phyloP scores from a whole-genome alignment of 1,139 yeast species.

The Suhomyces kunorum region DNA sequence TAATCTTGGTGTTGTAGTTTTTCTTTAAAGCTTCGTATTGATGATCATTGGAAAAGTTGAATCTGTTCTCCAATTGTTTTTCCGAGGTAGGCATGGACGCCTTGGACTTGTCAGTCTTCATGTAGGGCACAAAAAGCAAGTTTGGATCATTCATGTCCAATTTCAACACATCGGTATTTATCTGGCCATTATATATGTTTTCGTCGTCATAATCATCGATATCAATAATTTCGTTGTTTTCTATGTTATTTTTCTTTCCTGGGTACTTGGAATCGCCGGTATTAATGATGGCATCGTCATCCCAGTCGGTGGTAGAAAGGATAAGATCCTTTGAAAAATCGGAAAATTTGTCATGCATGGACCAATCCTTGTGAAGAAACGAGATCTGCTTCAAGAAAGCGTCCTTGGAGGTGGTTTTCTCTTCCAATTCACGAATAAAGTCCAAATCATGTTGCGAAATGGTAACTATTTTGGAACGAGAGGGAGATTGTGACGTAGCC shows the following conservation, averaged over 20 bases:
- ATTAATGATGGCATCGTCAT: conserved; percentile 64
- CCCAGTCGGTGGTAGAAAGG: conserved; percentile 84
- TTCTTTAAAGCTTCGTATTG: conserved; percentile 81
- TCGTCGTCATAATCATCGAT: conserved; percentile 67
- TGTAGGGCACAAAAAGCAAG: conserved; percentile 61
- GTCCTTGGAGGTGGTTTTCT: conserved; percentile 22
- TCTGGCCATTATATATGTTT: conserved; percentile 72
- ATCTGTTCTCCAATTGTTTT: conserved; percentile 52
- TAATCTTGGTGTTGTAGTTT: conserved; percentile 86
- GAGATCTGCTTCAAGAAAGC: conserved; percentile 29
- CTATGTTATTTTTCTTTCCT: conserved; percentile 10
- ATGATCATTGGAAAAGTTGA: conserved; percentile 84
- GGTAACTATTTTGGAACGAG: conserved; percentile 16
- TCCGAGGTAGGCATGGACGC: conserved; percentile 50
- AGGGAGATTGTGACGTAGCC: background rate
- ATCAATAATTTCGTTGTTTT: conserved; percentile 18
- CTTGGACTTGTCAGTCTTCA: conserved; percentile 25
- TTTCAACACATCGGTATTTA: conserved; percentile 47
- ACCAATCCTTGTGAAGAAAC: conserved; percentile 39
- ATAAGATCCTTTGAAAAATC: conserved; percentile 59
- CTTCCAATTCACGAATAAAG: conserved; percentile 30
- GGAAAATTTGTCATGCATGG: conserved; percentile 39
- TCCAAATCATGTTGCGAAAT: conserved; percentile 38
- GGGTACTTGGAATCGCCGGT: conserved; percentile 33
- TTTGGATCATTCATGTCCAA: conserved; percentile 89